phyloP scores from a whole-genome alignment of 2,329 filamentous ascomycete genomes.

The Sarocladium strictum region DNA sequence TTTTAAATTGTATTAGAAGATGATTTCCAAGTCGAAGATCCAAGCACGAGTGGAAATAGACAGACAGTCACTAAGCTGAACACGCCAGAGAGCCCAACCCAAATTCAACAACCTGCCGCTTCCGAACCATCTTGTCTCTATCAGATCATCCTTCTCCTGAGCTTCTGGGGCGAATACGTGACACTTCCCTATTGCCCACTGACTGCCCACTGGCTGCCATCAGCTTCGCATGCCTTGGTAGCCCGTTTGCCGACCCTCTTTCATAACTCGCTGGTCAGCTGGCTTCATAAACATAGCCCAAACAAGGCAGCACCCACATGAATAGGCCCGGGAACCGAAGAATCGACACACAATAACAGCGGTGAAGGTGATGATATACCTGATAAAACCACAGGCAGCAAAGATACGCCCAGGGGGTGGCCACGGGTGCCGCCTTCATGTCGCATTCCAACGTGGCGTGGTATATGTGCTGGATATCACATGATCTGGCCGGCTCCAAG shows the following conservation, averaged over 20 bases:
- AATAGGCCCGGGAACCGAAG: background rate
- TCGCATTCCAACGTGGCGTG: constrained; percentile 8
- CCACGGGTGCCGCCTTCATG: background rate
- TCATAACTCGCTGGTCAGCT: background rate
- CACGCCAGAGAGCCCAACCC: no score
- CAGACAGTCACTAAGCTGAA: no score
- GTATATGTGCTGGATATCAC: background rate
- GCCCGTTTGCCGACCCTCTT: background rate
- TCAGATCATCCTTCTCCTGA: no score
- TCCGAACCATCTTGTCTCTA: no score
- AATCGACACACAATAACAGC: background rate
- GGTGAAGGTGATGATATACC: background rate
- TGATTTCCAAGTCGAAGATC: no score
- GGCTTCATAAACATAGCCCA: background rate
- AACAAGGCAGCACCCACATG: background rate
- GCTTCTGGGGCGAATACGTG: no score
- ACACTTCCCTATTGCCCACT: no score
- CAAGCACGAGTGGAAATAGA: no score
- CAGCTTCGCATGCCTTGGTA: no score
- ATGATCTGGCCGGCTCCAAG: background rate
- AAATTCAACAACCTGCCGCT: no score
- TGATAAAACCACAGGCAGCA: background rate
- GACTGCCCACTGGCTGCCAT: no score
- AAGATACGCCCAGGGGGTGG: background rate
- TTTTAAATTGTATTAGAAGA: no score